Conservation (phyloP, 768 basidiomycete species). For the Astraeus odoratus region DNA sequence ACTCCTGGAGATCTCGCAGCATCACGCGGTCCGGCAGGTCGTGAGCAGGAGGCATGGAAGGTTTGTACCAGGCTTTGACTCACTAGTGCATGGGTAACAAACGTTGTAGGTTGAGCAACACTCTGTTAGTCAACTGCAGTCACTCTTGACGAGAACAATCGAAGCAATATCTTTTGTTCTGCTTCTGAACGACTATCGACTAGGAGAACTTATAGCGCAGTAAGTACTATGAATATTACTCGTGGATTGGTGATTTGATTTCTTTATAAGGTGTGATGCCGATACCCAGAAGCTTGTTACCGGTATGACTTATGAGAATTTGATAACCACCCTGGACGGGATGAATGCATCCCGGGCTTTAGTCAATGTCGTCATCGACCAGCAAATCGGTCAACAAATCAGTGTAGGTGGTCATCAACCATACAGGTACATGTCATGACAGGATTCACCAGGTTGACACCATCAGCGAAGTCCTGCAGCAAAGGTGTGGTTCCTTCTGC, state of each 20-base stretch:
- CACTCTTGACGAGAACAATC: slow-evolving; percentile 75
- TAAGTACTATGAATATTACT: slow-evolving; percentile 31
- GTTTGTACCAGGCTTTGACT: slow-evolving; percentile 30
- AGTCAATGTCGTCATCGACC: slow-evolving; percentile 94
- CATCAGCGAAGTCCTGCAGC: slow-evolving; percentile 90
- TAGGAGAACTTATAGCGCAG: slow-evolving; percentile 80
- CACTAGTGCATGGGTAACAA: slow-evolving; percentile 7
- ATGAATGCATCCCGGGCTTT: slow-evolving; percentile 82
- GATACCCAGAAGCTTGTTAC: slow-evolving; percentile 64
- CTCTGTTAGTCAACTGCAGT: slow-evolving; percentile 71
- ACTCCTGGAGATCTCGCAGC: slow-evolving; percentile 63
- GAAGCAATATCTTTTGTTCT: slow-evolving; percentile 94
- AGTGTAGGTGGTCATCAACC: slow-evolving; percentile 44
- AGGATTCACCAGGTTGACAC: slow-evolving; percentile 71
- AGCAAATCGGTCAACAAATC: slow-evolving; percentile 95
- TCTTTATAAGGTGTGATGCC: slow-evolving; percentile 52
- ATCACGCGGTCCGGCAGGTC: slow-evolving; percentile 45
- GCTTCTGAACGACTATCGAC: slow-evolving; percentile 83
- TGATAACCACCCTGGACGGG: slow-evolving; percentile 81
- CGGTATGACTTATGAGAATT: slow-evolving; percentile 74
- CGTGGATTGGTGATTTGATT: slow-evolving; percentile 4
- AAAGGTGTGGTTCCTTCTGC: slow-evolving; percentile 95
- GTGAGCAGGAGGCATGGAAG: slow-evolving; percentile 88
- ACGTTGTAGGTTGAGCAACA: slow-evolving; percentile 63
- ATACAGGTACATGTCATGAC: slow-evolving; percentile 3